Base-by-base conservation (phyloP, 495 filamentous ascomycete species). In the Hapsidospora chrysogenum region DNA sequence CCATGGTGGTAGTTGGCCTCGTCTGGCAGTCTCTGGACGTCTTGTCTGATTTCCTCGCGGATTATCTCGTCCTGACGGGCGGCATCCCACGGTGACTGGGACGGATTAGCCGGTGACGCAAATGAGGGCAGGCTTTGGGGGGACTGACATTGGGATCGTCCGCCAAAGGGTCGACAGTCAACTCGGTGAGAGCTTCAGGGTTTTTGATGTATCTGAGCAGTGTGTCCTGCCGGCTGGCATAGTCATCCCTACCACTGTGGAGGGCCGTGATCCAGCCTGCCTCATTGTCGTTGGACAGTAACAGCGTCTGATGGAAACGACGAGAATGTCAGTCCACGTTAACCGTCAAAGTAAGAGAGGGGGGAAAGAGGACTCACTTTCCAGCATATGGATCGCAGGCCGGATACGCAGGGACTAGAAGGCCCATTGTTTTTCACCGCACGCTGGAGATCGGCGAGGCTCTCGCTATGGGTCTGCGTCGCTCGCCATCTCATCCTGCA, bases 1-100 rank as follows among this genome's bases (percentile, higher is more conserved):
- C 79, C 70, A 33, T 83, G 70, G 18, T 83, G 85, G 39, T 96
- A 99, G 51, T 87, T 92, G 13, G 70, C 60, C 42, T 93, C 81
- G 34, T 99, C 92, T 13, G 92, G 89, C 62, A 99, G 74, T 40
- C 89, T 65, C 38, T 86, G 80, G 25, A 99, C 82, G 61, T 99
- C 89, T 55, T 96, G 89, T n/a, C 77, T 63, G 20, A 99, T 96
- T 46, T 99, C 89, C 28, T 72, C 72, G 41, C 87, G 73, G 7
- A 89, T 63, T 26, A 73, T 63, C 52, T 95, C 84, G 52, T 96
- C 92, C 35, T 74, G 69, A 31, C 84, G 80, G 29, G 87, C 61
- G 11, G 72, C 72, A 50, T 78, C 72, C 86, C 87, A 96, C 10
- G 87, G 89, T 38, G 87, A 94, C 83, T 87, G 52, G 38, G 25